Base-by-base conservation (phyloP, 2,329 filamentous ascomycete genomes). In the Elsinoe ampelina region DNA sequence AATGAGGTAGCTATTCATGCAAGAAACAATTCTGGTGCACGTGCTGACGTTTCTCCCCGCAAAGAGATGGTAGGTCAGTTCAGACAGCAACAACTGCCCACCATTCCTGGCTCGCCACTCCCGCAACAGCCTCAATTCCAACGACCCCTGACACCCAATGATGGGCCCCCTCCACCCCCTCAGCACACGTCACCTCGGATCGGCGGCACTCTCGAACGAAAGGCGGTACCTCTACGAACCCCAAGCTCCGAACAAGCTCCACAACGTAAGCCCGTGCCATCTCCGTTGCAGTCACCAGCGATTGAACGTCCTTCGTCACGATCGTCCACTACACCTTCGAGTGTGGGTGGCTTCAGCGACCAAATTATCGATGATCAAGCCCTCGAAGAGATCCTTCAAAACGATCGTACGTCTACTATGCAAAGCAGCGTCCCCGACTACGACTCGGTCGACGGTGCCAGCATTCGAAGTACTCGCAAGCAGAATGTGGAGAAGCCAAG, bases 401-500 rank as follows among this genome's bases (percentile, higher is more conserved):
- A 64, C 54, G 60, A 60, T 11, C 55, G 60, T 10, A 42, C 47
- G 12, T 61, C 66, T 64, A 61, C 65, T 62, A 62, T 73, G 70
- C 60, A 61, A 47, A 79, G 75, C 62, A 80, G 75, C 41, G 77
- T 81, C 58, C 84, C 87, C 59, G 77, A 79, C 34, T 77, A 76
- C 34, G 85, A 84, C 6, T 80, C 80, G 4, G 76, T 87, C 0
- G 87, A 92, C 67, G 92, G 92, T 71, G 86, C 87, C 5, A 93
- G 87, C 69, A 85, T 83, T 19, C 63, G 61, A 64, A 69, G 59
- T 70, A 36, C 51, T 39, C 74, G 75, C 1, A 71, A 75, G 61
- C 69, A 76, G 58, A 79, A 79, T 0, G 71, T 80, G 7, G 84
- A 89, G 57, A 81, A 80, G 58, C 86, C 87, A 13, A 80, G 92